These are phyloP conservation scores for Beauveria scarabaeidicola DNA, from an alignment of 2,329 filamentous ascomycete genomes.

Conservation along the genomic window DNA sequence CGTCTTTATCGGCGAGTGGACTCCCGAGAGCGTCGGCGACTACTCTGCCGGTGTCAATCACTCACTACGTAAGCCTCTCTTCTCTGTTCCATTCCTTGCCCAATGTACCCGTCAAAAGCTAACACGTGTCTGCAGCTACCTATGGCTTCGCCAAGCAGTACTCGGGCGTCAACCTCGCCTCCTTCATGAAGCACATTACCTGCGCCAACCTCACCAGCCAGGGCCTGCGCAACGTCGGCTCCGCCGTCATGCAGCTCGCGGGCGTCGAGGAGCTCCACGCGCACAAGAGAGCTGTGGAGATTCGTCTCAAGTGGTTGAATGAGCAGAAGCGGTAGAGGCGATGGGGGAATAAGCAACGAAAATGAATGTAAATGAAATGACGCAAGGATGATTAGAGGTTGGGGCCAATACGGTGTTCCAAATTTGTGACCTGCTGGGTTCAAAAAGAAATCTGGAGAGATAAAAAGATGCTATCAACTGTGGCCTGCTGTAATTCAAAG, in stretches of 20 bases:
- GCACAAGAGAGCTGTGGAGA: slow-evolving; percentile 81
- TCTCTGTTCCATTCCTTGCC: not conserved
- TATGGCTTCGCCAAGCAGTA: slow-evolving; percentile 99
- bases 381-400: too few species aligned
- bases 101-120: slow-evolving; percentile 9
- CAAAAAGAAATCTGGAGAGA: too few species aligned
- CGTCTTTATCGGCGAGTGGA: slow-evolving; percentile 94
- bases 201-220: slow-evolving; percentile 82
- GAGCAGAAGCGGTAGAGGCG: slow-evolving; percentile 15
- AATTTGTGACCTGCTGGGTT: too few species aligned
- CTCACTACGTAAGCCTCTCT: slow-evolving; percentile 69
- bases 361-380: too few species aligned
- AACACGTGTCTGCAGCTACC: slow-evolving; percentile 53
- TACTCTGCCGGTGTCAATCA: slow-evolving; percentile 98
- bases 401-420: too few species aligned
- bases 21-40: slow-evolving; percentile 93
- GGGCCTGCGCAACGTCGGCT: slow-evolving; percentile 76
- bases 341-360: too few species aligned
- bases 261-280: slow-evolving; percentile 92
- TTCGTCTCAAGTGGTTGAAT: slow-evolving; percentile 55
- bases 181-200: slow-evolving; percentile 97
- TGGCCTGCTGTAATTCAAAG: too few species aligned
- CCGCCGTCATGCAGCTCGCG: slow-evolving; percentile 88
- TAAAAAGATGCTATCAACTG: too few species aligned
- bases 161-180: slow-evolving; percentile 90